Evolutionary conservation across 225 moss, liverwort and hornwort genomes (phyloP).

Genomic region (Climacium dendroides): DNA sequence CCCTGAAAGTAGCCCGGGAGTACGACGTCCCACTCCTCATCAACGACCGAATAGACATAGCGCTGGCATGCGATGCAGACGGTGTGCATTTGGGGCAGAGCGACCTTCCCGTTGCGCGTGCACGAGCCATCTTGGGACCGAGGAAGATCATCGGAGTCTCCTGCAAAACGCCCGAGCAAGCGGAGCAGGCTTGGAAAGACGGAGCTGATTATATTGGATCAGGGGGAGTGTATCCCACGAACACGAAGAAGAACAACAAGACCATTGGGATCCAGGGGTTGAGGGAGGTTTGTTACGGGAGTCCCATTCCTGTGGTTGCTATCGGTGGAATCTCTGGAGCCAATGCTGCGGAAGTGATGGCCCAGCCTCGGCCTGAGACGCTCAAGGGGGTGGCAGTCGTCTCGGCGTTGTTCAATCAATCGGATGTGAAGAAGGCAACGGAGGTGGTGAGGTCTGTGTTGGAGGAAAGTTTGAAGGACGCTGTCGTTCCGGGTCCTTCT

Average conservation of each 20-base stretch:
- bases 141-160: slow-evolving; percentile 87
- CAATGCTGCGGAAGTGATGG: slow-evolving; percentile 65
- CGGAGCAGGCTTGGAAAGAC: slow-evolving; percentile 69
- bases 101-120: slow-evolving; percentile 61
- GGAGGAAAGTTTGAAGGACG: slow-evolving; percentile 10
- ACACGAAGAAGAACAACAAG: slow-evolving; percentile 72
- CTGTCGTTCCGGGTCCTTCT: neutral
- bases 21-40: slow-evolving; percentile 69
- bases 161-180: slow-evolving; percentile 89
- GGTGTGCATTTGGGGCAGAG: slow-evolving; percentile 89
- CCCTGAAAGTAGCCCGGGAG: slow-evolving; percentile 56
- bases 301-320: slow-evolving; percentile 79
- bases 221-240: slow-evolving; percentile 84
- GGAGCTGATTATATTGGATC: slow-evolving; percentile 91
- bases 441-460: slow-evolving; percentile 27
- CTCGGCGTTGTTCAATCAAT: slow-evolving; percentile 79
- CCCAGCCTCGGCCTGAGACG: slow-evolving; percentile 41
- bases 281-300: slow-evolving; percentile 52
- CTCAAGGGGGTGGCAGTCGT: slow-evolving; percentile 80
- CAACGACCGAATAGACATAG: slow-evolving; percentile 85
- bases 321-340: slow-evolving; percentile 70
- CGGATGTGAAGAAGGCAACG: slow-evolving; percentile 51
- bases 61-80: slow-evolving; percentile 82
- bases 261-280: slow-evolving; percentile 79
- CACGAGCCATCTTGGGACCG: slow-evolving; percentile 68